Base-by-base conservation (phyloP, 2,329 filamentous ascomycete genomes). In the Aspergillus jensenii region DNA sequence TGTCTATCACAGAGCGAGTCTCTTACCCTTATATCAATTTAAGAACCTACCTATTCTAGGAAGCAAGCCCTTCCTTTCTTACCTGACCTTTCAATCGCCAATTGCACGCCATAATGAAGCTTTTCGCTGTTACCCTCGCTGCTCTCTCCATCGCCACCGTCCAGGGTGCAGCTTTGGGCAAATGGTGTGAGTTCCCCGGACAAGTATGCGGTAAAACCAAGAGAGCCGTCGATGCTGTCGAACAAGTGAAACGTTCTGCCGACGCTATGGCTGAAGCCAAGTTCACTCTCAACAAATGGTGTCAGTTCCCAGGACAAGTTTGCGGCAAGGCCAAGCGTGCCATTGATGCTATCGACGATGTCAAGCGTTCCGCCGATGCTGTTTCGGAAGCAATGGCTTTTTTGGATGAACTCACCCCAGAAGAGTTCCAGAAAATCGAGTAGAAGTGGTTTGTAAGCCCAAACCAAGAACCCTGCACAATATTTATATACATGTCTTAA, bases 181-280 rank as follows among this genome's bases (percentile, higher is more conserved):
- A 68, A 55, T 74, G 72, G 72, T 76, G 73, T 55, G 60, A 59
- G 31, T 65, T 67, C 48, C 67, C 70, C 19, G 74, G 70, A 19
- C 66, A 74, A 55, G 66, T 67, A 31, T 76, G 75, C 60, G 87
- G 87, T 65, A 89, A 85, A 27, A 83, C 87, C 65, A 80, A 81
- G 62, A 86, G 89, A 67, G 87, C 87, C 33, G 87, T 87, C 48
- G 81, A 82, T 68, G 85, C 86, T 5, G 89, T 89, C 70, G 81
- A 87, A 66, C 76, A 83, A 33, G 66, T 71, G 47, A 71, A 71
- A 60, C 70, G 69, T 61, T 67, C 70, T 39, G 67, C 68, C 46
- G 69, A 72, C 41, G 69, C 70, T 35, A 62, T 73, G 33, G 68
- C 71, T 37, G 35, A 37, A 21, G 68, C 71, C 23, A 14, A 25